These are phyloP conservation scores for Sherardia arvensis DNA, from an alignment of 257 asterid species.

Conservation along the genomic window DNA sequence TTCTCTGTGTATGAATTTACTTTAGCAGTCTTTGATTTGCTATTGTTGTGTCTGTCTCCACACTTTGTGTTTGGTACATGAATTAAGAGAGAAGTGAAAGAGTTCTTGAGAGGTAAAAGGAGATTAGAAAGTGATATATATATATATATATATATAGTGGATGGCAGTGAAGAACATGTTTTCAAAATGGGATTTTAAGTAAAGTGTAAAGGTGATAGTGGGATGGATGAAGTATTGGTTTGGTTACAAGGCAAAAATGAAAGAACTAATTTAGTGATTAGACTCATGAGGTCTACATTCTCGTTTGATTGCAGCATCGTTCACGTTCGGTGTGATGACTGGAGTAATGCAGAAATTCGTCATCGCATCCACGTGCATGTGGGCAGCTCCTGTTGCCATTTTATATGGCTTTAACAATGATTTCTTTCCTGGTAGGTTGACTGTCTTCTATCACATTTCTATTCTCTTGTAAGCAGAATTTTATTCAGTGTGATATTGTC, in stretches of 20 bases:
- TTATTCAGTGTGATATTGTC: background rate
- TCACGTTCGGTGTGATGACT: constrained; percentile 24
- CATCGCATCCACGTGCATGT: constrained; percentile 53
- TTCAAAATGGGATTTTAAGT: too few species aligned
- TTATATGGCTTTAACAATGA: constrained; percentile 50
- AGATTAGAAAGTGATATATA: background rate
- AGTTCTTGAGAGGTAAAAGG: background rate
- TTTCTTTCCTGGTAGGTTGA: constrained; percentile 50
- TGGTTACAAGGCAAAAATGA: background rate
- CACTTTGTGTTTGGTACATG: too few species aligned
- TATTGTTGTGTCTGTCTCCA: too few species aligned
- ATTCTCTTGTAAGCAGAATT: background rate
- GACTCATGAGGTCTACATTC: background rate
- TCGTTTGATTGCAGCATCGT: background rate
- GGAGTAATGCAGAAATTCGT: constrained; percentile 61
- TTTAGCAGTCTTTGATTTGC: background rate
- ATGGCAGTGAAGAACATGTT: too few species aligned
- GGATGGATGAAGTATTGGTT: background rate
- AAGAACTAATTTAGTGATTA: background rate
- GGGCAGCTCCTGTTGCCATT: constrained; percentile 52
- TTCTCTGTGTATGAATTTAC: background rate
- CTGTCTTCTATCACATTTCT: too few species aligned
- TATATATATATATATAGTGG: too few species aligned
- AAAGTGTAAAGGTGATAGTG: background rate
- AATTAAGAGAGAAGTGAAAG: too few species aligned